phyloP scores from a whole-genome alignment of 352 stramenopile species.

The Peronospora belbahrii region DNA sequence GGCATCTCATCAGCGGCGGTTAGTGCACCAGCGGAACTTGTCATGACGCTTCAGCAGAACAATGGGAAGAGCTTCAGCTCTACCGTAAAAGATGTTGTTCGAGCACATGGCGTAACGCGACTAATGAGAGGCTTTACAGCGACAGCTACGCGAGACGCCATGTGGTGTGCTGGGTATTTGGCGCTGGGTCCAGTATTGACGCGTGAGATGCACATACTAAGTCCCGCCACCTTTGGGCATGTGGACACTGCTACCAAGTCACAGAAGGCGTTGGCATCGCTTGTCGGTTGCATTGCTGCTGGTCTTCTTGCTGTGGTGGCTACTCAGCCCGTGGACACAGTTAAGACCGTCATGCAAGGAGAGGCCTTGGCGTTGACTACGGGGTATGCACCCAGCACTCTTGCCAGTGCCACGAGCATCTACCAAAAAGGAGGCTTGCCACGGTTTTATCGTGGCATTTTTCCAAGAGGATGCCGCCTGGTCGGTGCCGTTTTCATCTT shows the following conservation, averaged over 20 bases:
- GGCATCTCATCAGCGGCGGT: slow-evolving; percentile 55
- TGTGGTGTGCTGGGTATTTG: slow-evolving; percentile 76
- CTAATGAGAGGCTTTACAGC: slow-evolving; percentile 53
- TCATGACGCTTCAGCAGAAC: slow-evolving; percentile 86
- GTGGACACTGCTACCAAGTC: slow-evolving; percentile 41
- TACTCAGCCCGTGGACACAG: slow-evolving; percentile 75
- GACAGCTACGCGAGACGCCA: slow-evolving; percentile 54
- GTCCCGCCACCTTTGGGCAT: slow-evolving; percentile 47
- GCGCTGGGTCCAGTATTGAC: slow-evolving; percentile 69
- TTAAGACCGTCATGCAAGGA: slow-evolving; percentile 84
- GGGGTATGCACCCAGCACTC: slow-evolving; percentile 29
- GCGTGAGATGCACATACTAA: slow-evolving; percentile 43
- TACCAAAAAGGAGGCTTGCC: slow-evolving; percentile 40
- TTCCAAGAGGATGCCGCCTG: slow-evolving; percentile 70
- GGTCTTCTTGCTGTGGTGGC: slow-evolving; percentile 65
- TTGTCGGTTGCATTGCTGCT: slow-evolving; percentile 57
- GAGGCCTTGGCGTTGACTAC: slow-evolving; percentile 47
- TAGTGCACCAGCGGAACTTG: slow-evolving; percentile 64
- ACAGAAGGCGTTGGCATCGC: slow-evolving; percentile 54
- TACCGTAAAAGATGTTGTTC: slow-evolving; percentile 52
- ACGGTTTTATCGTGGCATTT: slow-evolving; percentile 61
- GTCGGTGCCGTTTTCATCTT: slow-evolving; percentile 81
- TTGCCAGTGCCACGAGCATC: slow-evolving; percentile 38
- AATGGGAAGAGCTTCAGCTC: slow-evolving; percentile 54
- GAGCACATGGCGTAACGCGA: slow-evolving; percentile 34